A percentile compares a stretch with the other conserved stretches of the same genome.
These are phyloP conservation scores for Crithidia thermophila DNA, from an alignment of 208 protist genomes.

Conservation along the genomic window DNA sequence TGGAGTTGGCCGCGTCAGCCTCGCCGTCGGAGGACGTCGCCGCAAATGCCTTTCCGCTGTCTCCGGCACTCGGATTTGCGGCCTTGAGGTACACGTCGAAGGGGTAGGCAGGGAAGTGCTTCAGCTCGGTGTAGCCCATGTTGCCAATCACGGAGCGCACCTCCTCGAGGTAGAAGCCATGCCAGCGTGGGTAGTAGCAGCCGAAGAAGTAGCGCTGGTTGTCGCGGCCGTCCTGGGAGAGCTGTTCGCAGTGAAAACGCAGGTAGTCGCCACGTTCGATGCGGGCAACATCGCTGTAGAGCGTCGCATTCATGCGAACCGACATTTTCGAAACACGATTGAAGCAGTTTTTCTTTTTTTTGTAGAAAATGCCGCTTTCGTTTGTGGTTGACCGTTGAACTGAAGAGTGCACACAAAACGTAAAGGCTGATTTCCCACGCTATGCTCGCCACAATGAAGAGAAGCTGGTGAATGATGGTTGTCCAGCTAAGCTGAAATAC, in stretches of 20 bases:
- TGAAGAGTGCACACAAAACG: no score
- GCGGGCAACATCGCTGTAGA: slow-evolving; percentile 84
- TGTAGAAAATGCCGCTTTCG: background rate
- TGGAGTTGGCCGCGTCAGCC: slow-evolving; percentile 28
- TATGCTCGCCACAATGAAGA: no score
- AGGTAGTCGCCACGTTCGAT: slow-evolving; percentile 84
- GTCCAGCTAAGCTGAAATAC: no score
- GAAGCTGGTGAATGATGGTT: background rate
- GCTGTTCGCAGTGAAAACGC: slow-evolving; percentile 79
- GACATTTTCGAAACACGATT: slow-evolving; percentile 41
- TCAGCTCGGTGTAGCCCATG: slow-evolving; percentile 70
- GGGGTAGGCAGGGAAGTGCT: slow-evolving; percentile 79
- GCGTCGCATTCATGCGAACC: slow-evolving; percentile 71
- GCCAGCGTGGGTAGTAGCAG: slow-evolving; percentile 91
- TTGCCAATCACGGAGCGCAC: slow-evolving; percentile 82
- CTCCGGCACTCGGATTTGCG: no score
- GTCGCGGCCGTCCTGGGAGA: slow-evolving; percentile 69
- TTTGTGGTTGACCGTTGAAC: background rate
- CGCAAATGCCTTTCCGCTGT: no score
- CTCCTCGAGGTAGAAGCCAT: slow-evolving; percentile 91
- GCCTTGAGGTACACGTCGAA: slow-evolving; percentile 81
- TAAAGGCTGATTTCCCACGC: no score
- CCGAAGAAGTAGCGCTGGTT: slow-evolving; percentile 89
- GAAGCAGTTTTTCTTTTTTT: background rate
- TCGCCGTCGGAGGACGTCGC: slow-evolving; percentile 51